These are phyloP conservation scores for Apiotrichum domesticum DNA, from an alignment of 1,284 basidiomycete genomes.

Conservation along the genomic window DNA sequence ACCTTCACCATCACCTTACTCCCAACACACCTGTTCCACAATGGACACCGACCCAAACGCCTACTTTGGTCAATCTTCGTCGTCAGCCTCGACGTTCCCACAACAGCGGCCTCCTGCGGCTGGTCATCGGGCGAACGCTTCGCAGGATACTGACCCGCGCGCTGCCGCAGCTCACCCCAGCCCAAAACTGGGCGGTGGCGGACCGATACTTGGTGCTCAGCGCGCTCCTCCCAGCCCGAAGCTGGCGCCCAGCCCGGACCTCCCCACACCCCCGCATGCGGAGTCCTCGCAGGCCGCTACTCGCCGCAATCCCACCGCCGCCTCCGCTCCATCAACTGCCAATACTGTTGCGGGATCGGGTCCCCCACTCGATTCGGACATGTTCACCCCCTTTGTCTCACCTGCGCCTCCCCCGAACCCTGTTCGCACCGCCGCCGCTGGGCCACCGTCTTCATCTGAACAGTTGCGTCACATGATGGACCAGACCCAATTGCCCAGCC, in stretches of 20 bases:
- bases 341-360: not conserved
- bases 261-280: constrained; percentile 11
- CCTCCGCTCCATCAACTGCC: not conserved
- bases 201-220: not conserved
- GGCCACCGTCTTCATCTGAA: constrained; percentile 7
- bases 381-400: constrained; percentile 19
- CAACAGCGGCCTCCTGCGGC: constrained; percentile 10
- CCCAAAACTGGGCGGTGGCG: constrained; percentile 6
- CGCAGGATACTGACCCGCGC: constrained; percentile 12
- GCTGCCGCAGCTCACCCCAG: constrained; percentile 6
- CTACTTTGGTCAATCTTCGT: constrained; percentile 8
- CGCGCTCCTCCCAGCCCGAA: constrained; percentile 11
- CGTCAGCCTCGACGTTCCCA: constrained; percentile 3
- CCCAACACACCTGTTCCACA: not conserved
- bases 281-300: constrained; percentile 16
- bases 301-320: constrained; percentile 1
- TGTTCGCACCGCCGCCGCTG: not conserved
- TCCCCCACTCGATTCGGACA: constrained; percentile 8
- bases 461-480: constrained; percentile 14
- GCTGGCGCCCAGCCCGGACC: constrained; percentile 8
- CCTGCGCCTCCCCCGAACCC: constrained; percentile 6
- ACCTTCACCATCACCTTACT: not conserved
- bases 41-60: constrained; percentile 21
- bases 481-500: not conserved
- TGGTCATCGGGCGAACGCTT: constrained; percentile 3